Evolutionary conservation across 208 protist genomes (phyloP).

Genomic region (Trypanosoma theileri): DNA sequence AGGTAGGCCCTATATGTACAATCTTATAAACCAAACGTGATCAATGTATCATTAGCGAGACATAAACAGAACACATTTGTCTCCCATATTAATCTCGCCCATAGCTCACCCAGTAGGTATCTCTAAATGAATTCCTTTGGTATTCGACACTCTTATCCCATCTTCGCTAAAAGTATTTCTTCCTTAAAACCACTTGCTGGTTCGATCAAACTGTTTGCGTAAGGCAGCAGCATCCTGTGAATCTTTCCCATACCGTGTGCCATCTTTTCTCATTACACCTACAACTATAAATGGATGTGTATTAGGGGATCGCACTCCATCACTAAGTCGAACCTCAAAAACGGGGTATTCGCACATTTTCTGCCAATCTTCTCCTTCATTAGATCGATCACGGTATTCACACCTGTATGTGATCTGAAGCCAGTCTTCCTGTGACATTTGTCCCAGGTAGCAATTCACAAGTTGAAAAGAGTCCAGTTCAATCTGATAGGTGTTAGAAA

Average conservation of each 20-base stretch:
- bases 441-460: slow-evolving; percentile 88
- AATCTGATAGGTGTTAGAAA: slow-evolving; percentile 75
- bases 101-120: too few species aligned
- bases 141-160: too few species aligned
- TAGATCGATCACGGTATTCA: slow-evolving; percentile 71
- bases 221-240: slow-evolving; percentile 84
- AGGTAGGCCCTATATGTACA: too few species aligned
- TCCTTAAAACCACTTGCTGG: slow-evolving; percentile 73
- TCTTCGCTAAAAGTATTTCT: neutral
- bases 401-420: slow-evolving; percentile 87
- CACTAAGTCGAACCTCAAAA: slow-evolving; percentile 84
- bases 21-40: too few species aligned
- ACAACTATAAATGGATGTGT: slow-evolving; percentile 88
- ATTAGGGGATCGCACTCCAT: slow-evolving; percentile 71
- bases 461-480: slow-evolving; percentile 84
- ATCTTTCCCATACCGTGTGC: slow-evolving; percentile 89
- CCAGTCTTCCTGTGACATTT: slow-evolving; percentile 90
- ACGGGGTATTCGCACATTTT: slow-evolving; percentile 84
- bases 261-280: slow-evolving; percentile 82
- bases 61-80: too few species aligned
- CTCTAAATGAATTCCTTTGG: too few species aligned
- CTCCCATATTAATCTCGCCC: too few species aligned
- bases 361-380: slow-evolving; percentile 63
- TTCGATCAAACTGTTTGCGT: slow-evolving; percentile 89
- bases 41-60: too few species aligned